Evolutionary conservation across 345 rosid species (phyloP), one percentile per base, ranked within the genome.

Genomic region (Cochlearia excelsa): DNA sequence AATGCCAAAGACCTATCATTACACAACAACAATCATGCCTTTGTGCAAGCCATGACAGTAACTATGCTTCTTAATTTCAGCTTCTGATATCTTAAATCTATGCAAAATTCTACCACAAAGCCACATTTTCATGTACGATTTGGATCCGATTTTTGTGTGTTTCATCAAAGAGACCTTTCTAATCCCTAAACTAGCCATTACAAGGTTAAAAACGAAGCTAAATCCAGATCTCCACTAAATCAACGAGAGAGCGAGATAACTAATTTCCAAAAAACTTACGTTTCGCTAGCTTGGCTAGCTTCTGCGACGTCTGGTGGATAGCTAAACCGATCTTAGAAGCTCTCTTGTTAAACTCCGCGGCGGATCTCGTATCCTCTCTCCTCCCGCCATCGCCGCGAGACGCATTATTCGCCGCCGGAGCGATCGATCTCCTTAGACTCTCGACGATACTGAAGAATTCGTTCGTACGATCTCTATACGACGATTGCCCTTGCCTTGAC

Each of bases 241-340:
- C 54, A 46, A 66, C 47, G 43, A 68, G 60, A 4, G 23, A 23
- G 28, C 43, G 8, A 39, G 3, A 16, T 16, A 16, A 16, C 23
- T 16, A 16, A 16, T 16, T 16, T 16, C 23, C 23, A 16, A 16
- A 46, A 60, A 37, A 8, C 93, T 79, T 66, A 85, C 95, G 73
- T 79, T 85, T 81, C 6, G 96, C 87, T 3, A 87, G 82, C 79
- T 84, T 87, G 0, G 89, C 61, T 3, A 88, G 83, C 74, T 85
- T 88, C 74, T 83, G 92, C n/a, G 96, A 88, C 16, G 96, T 83
- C 65, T 88, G 96, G 54, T 83, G 83, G 41, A 85, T 85, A 42
- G 85, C 88, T 28, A 60, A 63, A 66, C 88, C 82, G 51, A 78
- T 76, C 66, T 75, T 79, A 29, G 83, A 69, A 23, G 92, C 95